A percentile compares a stretch with the other conserved stretches of the same genome.
These are phyloP conservation scores for Ochetophila trinervis DNA, from an alignment of 306 rosid genomes.

Conservation along the genomic window DNA sequence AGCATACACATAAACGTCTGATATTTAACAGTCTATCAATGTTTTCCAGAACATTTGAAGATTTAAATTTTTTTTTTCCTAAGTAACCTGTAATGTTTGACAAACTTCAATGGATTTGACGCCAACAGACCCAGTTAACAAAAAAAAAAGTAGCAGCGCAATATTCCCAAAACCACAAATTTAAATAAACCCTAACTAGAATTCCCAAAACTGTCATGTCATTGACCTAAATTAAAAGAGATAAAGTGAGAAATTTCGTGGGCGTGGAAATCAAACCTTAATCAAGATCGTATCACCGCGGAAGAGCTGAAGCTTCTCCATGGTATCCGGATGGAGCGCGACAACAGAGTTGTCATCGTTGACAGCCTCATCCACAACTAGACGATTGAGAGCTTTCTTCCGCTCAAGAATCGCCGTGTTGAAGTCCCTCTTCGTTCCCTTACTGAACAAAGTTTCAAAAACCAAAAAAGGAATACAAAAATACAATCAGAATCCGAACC, in stretches of 20 bases:
- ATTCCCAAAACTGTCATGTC: neutral
- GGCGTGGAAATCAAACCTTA: constrained; percentile 31
- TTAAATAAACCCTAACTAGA: constrained; percentile 3
- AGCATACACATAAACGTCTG: neutral
- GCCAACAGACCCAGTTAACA: constrained; percentile 12
- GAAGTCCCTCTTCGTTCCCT: constrained; percentile 79
- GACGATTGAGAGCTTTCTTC: constrained; percentile 84
- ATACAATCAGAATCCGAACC: neutral
- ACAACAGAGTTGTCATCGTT: constrained; percentile 96
- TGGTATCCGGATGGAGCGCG: constrained; percentile 79
- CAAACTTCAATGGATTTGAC: neutral
- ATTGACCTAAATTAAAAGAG: neutral
- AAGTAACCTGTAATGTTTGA: neutral
- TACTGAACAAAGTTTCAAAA: constrained; percentile 35
- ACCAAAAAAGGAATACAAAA: too few relatives aligned
- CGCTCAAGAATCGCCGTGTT: constrained; percentile 93
- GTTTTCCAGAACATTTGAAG: neutral
- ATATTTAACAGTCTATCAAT: neutral
- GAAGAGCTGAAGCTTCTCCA: constrained; percentile 92
- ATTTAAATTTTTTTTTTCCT: too few relatives aligned
- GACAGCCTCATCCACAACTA: constrained; percentile 86
- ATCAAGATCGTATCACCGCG: constrained; percentile 89
- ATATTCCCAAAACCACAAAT: constrained; percentile 17
- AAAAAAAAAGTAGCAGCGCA: neutral
- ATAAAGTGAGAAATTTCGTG: neutral